These are phyloP conservation scores for Diplosphaera chodatii DNA, from an alignment of 139 green algal genomes.

Conservation along the genomic window DNA sequence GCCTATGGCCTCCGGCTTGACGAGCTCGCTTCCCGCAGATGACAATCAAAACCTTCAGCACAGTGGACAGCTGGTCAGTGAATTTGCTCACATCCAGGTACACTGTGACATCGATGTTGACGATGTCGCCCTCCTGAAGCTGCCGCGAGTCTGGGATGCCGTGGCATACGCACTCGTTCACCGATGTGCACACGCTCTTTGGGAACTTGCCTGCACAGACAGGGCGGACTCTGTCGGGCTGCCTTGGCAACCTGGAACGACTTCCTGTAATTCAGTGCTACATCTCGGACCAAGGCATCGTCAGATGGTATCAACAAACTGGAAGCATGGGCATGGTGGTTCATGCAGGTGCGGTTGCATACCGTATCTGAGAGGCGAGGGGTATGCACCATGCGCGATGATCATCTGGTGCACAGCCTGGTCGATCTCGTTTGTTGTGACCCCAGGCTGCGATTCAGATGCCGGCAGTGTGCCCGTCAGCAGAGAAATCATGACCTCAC, in stretches of 20 bases:
- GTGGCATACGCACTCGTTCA: conserved; percentile 99
- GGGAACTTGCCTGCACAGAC: conserved; percentile 69
- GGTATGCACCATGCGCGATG: conserved; percentile 83
- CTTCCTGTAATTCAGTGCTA: too few species aligned
- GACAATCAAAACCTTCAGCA: too few species aligned
- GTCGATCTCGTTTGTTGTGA: conserved; percentile 96
- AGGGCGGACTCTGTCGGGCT: too few species aligned
- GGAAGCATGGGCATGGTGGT: too few species aligned
- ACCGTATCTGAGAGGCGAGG: conserved; percentile 88
- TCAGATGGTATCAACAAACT: too few species aligned
- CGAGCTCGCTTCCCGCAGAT: too few species aligned
- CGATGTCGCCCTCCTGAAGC: conserved; percentile 82
- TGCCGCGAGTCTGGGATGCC: conserved; percentile 73
- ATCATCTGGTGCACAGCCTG: conserved; percentile 78
- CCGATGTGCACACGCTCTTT: conserved; percentile 94
- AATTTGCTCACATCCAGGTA: conserved; percentile 65
- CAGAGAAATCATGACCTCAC: too few species aligned
- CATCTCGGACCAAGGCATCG: too few species aligned
- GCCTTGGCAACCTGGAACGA: too few species aligned
- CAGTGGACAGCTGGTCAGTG: too few species aligned
- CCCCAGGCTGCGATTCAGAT: conserved; percentile 60
- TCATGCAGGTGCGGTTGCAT: background rate
- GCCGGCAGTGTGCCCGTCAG: too few species aligned
- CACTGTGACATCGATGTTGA: conserved; percentile 98
- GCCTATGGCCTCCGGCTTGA: too few species aligned